phyloP scores from a whole-genome alignment of 1,139 yeast genomes.

The Suhomyces coccinellae region DNA sequence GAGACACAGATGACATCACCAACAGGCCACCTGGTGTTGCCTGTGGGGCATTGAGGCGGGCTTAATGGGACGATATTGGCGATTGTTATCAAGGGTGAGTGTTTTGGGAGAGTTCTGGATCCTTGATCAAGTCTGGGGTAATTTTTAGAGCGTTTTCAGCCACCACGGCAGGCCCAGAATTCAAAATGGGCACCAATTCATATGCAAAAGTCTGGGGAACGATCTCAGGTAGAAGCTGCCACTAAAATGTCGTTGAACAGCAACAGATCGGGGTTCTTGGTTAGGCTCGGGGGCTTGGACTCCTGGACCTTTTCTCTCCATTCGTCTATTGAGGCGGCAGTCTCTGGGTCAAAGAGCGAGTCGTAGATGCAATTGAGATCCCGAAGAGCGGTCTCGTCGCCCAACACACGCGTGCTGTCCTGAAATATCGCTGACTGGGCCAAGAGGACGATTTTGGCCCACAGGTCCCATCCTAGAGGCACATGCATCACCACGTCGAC shows the following conservation, averaged over 20 bases:
- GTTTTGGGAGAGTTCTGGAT: too few relatives aligned
- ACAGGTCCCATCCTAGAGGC: conserved; percentile 53
- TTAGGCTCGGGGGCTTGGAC: background rate
- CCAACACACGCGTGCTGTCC: conserved; percentile 12
- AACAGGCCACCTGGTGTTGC: too few relatives aligned
- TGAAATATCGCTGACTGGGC: conserved; percentile 28
- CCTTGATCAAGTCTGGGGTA: too few relatives aligned
- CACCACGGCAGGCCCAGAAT: too few relatives aligned
- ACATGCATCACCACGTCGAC: conserved; percentile 34
- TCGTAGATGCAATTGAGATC: conserved; percentile 16
- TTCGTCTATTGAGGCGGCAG: background rate
- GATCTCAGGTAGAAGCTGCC: conserved; percentile 1
- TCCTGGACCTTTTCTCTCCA: background rate
- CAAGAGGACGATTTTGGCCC: conserved; percentile 49
- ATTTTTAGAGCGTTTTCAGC: too few relatives aligned
- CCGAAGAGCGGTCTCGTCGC: conserved; percentile 14
- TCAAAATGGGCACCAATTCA: background rate
- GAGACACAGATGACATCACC: too few relatives aligned
- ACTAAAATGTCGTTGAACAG: conserved; percentile 3
- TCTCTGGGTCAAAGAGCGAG: conserved; percentile 9
- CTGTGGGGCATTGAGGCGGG: too few relatives aligned
- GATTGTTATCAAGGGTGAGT: too few relatives aligned
- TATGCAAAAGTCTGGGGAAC: background rate
- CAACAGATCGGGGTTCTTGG: background rate
- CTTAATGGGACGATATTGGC: too few relatives aligned